phyloP scores from a whole-genome alignment of 2,329 filamentous ascomycete genomes.

The Alternaria arbusti region DNA sequence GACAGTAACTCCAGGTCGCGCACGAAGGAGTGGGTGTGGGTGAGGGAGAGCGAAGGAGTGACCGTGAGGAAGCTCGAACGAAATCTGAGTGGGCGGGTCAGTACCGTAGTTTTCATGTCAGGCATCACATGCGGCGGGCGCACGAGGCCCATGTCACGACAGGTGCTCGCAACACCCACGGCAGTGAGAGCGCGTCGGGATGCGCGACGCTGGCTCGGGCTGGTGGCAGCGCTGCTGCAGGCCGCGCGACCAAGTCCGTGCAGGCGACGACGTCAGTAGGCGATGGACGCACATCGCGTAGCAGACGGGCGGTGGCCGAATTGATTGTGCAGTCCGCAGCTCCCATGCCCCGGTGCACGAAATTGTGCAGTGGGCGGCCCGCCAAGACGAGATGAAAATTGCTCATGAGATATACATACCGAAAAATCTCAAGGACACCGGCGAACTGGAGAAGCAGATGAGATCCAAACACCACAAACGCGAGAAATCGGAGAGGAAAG shows the following conservation, averaged over 20 bases:
- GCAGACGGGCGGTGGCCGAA: not conserved
- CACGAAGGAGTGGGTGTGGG: conserved; percentile 25
- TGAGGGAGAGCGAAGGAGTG: conserved; percentile 37
- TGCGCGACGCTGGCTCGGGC: conserved; percentile 1
- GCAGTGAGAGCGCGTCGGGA: conserved; percentile 2
- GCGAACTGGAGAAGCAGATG: conserved; percentile 26
- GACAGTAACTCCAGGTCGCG: conserved; percentile 42
- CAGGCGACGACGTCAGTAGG: conserved; percentile 31
- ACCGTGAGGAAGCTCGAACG: conserved; percentile 36
- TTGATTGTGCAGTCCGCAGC: conserved; percentile 9
- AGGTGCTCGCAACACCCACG: conserved; percentile 5
- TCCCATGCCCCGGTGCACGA: conserved; percentile 7
- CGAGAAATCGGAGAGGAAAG: conserved; percentile 40
- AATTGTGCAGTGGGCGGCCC: conserved; percentile 10
- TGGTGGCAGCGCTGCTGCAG: not conserved
- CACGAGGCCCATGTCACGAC: conserved; percentile 31
- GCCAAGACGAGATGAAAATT: conserved; percentile 39
- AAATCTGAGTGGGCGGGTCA: conserved; percentile 40
- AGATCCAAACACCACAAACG: conserved; percentile 40
- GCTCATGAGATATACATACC: conserved; percentile 28
- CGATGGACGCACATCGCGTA: conserved; percentile 3
- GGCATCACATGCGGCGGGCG: conserved; percentile 42
- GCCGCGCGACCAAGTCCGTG: conserved; percentile 17
- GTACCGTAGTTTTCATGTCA: conserved; percentile 29
- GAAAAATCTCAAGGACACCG: conserved; percentile 31